Evolutionary conservation across 345 rosid genomes (phyloP).

Genomic region (Brassica incana): DNA sequence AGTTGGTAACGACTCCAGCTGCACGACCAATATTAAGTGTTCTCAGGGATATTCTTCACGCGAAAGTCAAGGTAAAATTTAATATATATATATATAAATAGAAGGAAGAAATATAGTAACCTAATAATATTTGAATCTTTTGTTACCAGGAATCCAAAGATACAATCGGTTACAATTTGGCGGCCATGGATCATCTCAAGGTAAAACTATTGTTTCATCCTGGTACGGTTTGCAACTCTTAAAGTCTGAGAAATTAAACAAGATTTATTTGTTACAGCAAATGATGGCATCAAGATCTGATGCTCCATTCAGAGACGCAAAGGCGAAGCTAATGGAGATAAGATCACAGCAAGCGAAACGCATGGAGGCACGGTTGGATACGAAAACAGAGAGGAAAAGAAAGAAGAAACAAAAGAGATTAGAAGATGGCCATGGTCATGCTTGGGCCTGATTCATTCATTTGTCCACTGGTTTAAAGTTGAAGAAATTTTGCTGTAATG

Average conservation of each 20-base stretch:
- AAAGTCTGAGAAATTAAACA: background rate
- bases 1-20: slow-evolving; percentile 74
- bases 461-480: background rate
- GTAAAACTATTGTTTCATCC: slow-evolving; percentile 32
- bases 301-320: slow-evolving; percentile 81
- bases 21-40: slow-evolving; percentile 71
- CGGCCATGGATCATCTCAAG: slow-evolving; percentile 95
- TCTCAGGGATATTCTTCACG: slow-evolving; percentile 67
- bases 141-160: slow-evolving; percentile 78
- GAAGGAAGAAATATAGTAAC: too few relatives aligned
- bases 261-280: slow-evolving; percentile 51
- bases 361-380: slow-evolving; percentile 48
- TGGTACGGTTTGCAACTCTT: background rate
- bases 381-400: slow-evolving; percentile 54
- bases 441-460: slow-evolving; percentile 29
- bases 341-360: slow-evolving; percentile 58
- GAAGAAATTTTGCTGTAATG: slow-evolving; percentile 11
- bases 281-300: slow-evolving; percentile 87
- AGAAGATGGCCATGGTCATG: slow-evolving; percentile 43
- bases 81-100: background rate
- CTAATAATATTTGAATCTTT: slow-evolving; percentile 9
- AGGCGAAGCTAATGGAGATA: slow-evolving; percentile 65
- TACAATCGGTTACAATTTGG: slow-evolving; percentile 84
- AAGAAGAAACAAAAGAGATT: slow-evolving; percentile 64
- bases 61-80: slow-evolving; percentile 65